Evolutionary conservation across 768 basidiomycete species (phyloP).

Genomic region (Sistotremastrum suecicum): DNA sequence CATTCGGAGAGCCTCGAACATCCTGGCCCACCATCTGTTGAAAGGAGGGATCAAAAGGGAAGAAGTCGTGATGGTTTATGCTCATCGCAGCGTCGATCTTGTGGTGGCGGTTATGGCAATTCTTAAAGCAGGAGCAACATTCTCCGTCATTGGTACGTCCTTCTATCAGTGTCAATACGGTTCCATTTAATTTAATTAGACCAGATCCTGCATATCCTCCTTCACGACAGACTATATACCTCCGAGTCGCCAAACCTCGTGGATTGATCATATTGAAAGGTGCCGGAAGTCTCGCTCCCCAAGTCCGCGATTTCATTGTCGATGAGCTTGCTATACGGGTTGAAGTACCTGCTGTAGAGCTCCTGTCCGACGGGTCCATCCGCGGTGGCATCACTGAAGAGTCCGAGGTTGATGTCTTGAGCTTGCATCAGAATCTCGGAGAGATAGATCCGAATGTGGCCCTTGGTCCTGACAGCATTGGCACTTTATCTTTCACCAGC

Average conservation of each 20-base stretch:
- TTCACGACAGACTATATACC: slow-evolving; percentile 82
- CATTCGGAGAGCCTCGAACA: slow-evolving; percentile 75
- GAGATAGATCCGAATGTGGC: slow-evolving; percentile 65
- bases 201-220: slow-evolving; percentile 95
- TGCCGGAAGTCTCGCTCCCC: slow-evolving; percentile 66
- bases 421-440: slow-evolving; percentile 30
- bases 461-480: slow-evolving; percentile 91
- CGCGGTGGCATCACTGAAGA: slow-evolving; percentile 40
- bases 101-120: slow-evolving; percentile 96
- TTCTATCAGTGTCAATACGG: background rate
- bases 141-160: slow-evolving; percentile 84
- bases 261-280: slow-evolving; percentile 84
- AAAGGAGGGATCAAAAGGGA: slow-evolving; percentile 77
- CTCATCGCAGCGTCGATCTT: slow-evolving; percentile 89
- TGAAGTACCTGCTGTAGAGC: slow-evolving; percentile 80
- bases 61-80: slow-evolving; percentile 97
- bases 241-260: slow-evolving; percentile 83
- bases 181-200: background rate
- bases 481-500: slow-evolving; percentile 91
- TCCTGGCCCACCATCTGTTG: slow-evolving; percentile 81
- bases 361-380: slow-evolving; percentile 48
- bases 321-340: slow-evolving; percentile 73
- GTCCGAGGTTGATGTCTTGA: slow-evolving; percentile 44
- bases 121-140: slow-evolving; percentile 89
- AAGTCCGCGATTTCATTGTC: slow-evolving; percentile 73